phyloP scores from a whole-genome alignment of 139 green algal genomes.

The Asterochloris erici region DNA sequence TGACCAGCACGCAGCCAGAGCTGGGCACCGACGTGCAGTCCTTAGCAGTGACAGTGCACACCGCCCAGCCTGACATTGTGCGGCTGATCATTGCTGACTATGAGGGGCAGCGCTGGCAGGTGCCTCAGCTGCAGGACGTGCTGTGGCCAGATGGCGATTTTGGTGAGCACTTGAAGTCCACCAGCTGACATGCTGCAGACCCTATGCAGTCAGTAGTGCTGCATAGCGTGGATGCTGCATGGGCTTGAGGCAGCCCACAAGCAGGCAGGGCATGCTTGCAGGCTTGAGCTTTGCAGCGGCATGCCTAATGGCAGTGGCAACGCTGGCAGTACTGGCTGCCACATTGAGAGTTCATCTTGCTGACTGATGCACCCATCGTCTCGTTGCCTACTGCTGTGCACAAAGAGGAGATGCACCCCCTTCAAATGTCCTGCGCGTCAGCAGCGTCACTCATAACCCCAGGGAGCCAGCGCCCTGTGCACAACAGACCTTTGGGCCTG shows the following conservation, averaged over 20 bases:
- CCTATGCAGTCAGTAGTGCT: background rate
- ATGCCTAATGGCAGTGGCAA: background rate
- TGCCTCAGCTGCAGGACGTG: slow-evolving; percentile 18
- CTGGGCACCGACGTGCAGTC: slow-evolving; percentile 31
- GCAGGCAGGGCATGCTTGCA: background rate
- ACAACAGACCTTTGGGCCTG: no score
- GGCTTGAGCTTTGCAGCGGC: background rate
- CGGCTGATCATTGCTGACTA: slow-evolving; percentile 28
- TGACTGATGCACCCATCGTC: no score
- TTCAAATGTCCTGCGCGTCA: no score
- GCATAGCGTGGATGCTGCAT: background rate
- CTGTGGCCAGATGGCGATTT: background rate
- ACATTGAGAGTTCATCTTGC: no score
- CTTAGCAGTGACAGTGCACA: background rate
- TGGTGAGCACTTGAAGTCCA: background rate
- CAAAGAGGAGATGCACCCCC: no score
- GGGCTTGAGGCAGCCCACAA: no score
- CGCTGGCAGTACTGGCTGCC: no score
- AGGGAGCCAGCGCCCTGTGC: no score
- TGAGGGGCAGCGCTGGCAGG: slow-evolving; percentile 28
- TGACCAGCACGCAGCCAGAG: slow-evolving; percentile 23
- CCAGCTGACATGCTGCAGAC: background rate
- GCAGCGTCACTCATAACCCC: no score
- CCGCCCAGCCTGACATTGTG: slow-evolving; percentile 4
- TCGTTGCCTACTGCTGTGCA: no score